phyloP scores from a whole-genome alignment of 164 flowering plant genomes.

The Akebia trifoliata region DNA sequence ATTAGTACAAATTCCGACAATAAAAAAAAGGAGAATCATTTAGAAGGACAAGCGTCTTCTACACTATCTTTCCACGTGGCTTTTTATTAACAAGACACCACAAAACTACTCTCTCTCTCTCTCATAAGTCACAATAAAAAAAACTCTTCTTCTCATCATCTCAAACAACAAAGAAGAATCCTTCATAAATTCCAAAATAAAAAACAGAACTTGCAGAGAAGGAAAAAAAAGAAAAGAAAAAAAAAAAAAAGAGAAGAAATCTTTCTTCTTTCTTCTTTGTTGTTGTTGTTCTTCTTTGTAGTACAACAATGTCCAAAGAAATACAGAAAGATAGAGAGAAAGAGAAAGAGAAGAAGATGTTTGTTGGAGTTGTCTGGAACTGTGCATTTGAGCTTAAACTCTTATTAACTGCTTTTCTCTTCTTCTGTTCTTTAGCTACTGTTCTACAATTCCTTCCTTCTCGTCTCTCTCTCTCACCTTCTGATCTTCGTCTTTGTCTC shows the following conservation, averaged over 20 bases:
- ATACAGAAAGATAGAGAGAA: not conserved
- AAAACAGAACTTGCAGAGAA: too few species aligned
- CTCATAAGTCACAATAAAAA: too few species aligned
- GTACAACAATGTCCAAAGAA: not conserved
- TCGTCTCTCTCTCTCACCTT: slow-evolving; percentile 38
- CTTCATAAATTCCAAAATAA: too few species aligned
- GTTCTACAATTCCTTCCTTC: slow-evolving; percentile 53
- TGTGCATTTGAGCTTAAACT: slow-evolving; percentile 66
- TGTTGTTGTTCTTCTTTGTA: too few species aligned
- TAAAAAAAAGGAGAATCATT: not conserved
- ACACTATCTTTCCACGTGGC: slow-evolving; percentile 1
- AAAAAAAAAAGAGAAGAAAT: too few species aligned
- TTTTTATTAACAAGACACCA: not conserved
- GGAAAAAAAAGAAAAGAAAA: too few species aligned
- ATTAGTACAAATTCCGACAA: too few species aligned
- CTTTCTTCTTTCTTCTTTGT: not conserved
- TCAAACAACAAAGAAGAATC: not conserved
- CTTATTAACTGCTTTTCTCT: slow-evolving; percentile 37
- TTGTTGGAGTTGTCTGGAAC: slow-evolving; percentile 51
- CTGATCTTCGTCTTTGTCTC: slow-evolving; percentile 48
- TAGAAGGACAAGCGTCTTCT: not conserved
- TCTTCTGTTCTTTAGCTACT: slow-evolving; percentile 42
- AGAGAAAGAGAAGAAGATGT: slow-evolving; percentile 32
- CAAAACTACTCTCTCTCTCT: not conserved
- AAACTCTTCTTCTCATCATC: not conserved